These are phyloP conservation scores for Daldinia vernicosa DNA, from an alignment of 495 filamentous ascomycete species.

Conservation along the genomic window DNA sequence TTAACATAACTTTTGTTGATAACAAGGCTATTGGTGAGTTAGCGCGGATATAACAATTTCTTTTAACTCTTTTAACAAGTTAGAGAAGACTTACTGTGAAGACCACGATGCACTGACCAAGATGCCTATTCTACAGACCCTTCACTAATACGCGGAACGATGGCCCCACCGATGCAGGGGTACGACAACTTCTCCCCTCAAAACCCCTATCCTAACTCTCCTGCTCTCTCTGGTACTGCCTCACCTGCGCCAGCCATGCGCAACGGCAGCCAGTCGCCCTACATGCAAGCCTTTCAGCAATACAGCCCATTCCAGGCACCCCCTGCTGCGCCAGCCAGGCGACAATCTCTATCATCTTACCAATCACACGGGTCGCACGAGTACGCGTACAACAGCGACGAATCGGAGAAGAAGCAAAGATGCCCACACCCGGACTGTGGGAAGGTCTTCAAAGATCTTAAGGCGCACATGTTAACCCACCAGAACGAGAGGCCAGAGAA, in stretches of 20 bases:
- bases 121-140: slow-evolving; percentile 49
- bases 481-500: slow-evolving; percentile 94
- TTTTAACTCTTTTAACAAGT: too few species aligned
- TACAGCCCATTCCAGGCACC: slow-evolving; percentile 41
- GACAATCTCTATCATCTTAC: slow-evolving; percentile 53
- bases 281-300: slow-evolving; percentile 50
- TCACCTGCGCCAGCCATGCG: slow-evolving; percentile 55
- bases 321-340: slow-evolving; percentile 32
- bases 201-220: slow-evolving; percentile 55
- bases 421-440: slow-evolving; percentile 89
- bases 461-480: slow-evolving; percentile 96
- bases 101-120: slow-evolving; percentile 47
- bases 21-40: slow-evolving; percentile 85
- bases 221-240: slow-evolving; percentile 53
- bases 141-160: slow-evolving; percentile 54
- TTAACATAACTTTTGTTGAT: slow-evolving; percentile 63
- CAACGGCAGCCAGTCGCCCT: slow-evolving; percentile 57
- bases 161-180: slow-evolving; percentile 53
- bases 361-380: slow-evolving; percentile 50
- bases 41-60: too few species aligned
- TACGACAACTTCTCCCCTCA: slow-evolving; percentile 57
- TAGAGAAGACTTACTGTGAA: slow-evolving; percentile 15
- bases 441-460: slow-evolving; percentile 90
- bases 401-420: slow-evolving; percentile 53
- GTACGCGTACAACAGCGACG: slow-evolving; percentile 47